phyloP scores from a whole-genome alignment of 192 early-diverging fungal genomes.

The Coemansia sp. region DNA sequence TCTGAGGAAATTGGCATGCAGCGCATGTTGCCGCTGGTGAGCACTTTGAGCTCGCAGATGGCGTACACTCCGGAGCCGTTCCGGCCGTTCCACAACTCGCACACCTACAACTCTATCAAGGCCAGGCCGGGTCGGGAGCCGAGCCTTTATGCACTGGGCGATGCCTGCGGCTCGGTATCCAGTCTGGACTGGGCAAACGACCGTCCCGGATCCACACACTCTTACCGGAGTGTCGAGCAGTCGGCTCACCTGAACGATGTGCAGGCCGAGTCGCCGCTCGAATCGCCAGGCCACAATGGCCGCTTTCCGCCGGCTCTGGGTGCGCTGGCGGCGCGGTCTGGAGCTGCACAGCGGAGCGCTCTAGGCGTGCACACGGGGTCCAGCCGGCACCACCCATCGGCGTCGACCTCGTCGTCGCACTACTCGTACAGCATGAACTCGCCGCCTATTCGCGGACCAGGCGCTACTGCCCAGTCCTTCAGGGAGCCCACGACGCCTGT shows the following conservation, averaged over 20 bases:
- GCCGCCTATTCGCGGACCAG: constrained; percentile 23
- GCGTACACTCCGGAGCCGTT: constrained; percentile 17
- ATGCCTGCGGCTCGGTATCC: constrained; percentile 46
- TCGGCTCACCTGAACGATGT: constrained; percentile 15
- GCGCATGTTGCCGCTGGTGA: constrained; percentile 8
- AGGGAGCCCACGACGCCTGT: constrained; percentile 14
- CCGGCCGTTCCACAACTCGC: constrained; percentile 24
- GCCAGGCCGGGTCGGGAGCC: constrained; percentile 11
- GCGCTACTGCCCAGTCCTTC: constrained; percentile 15
- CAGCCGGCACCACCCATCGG: constrained; percentile 43
- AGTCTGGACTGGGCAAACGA: constrained; percentile 47
- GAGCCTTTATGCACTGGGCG: constrained; percentile 31
- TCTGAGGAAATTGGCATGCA: constrained; percentile 17
- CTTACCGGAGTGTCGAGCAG: constrained; percentile 33
- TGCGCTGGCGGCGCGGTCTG: constrained; percentile 40
- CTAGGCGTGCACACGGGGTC: constrained; percentile 23
- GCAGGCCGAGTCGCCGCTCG: constrained; percentile 49
- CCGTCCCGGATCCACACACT: constrained; percentile 41
- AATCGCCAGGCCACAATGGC: constrained; percentile 22
- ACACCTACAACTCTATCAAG: constrained; percentile 22
- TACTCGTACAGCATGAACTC: constrained; percentile 35
- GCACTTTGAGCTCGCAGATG: constrained; percentile 14
- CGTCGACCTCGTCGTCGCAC: constrained; percentile 46
- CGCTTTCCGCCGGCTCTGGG: constrained; percentile 43
- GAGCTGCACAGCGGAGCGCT: constrained; percentile 17